These are phyloP conservation scores for Colletotrichum gigasporum DNA, from an alignment of 2,329 filamentous ascomycete genomes.

Conservation along the genomic window DNA sequence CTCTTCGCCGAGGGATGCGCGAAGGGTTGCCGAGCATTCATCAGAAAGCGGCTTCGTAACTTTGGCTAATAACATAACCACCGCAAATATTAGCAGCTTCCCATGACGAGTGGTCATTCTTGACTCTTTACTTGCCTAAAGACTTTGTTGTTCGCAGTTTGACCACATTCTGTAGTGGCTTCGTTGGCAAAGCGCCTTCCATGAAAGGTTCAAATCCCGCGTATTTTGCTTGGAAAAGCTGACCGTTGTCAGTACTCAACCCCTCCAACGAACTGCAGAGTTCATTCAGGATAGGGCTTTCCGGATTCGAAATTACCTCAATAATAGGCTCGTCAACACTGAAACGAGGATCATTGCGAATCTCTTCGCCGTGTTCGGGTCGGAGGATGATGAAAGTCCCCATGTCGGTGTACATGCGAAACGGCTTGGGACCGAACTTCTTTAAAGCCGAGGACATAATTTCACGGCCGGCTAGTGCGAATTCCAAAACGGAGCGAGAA, in stretches of 20 bases:
- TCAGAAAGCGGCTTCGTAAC: too few relatives aligned
- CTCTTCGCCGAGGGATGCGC: too few relatives aligned
- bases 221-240: not conserved
- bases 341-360: not conserved
- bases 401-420: not conserved
- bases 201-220: not conserved
- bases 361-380: not conserved
- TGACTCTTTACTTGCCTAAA: not conserved
- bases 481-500: not conserved
- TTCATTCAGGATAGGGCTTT: too few relatives aligned
- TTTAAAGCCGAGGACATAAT: not conserved
- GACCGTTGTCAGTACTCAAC: too few relatives aligned
- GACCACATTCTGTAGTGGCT: not conserved
- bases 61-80: too few relatives aligned
- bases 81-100: too few relatives aligned
- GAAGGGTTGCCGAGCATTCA: too few relatives aligned
- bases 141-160: not conserved
- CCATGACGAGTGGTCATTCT: too few relatives aligned
- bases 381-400: not conserved
- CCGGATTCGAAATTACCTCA: not conserved
- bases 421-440: not conserved
- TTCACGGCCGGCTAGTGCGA: not conserved
- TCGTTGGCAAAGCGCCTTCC: not conserved
- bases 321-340: not conserved
- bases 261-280: too few relatives aligned